Evolutionary conservation across 495 filamentous ascomycete species (phyloP), one percentile per base, ranked within the genome.

Genomic region (Talaromyces borbonicus): DNA sequence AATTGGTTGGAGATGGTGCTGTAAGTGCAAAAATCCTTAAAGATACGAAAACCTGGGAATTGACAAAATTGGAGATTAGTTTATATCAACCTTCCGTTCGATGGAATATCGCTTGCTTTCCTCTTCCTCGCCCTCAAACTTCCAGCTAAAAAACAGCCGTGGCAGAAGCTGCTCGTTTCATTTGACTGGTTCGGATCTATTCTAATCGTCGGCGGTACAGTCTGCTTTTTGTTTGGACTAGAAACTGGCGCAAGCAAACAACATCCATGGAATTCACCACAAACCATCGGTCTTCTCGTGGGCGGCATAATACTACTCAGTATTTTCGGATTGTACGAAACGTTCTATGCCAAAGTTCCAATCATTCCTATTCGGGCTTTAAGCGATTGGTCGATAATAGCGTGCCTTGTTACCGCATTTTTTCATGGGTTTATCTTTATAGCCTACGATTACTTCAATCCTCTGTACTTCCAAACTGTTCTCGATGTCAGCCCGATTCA

Each of bases 221-320:
- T 87, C 25, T 83, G 87, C 69, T 62, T 89, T 46, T 70, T 87
- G 26, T 70, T 86, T 5, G 84, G 78, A 11, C 68, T 89, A n/a
- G 78, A 83, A 56, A 77, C 78, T 44, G 84, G 84, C 24, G 86
- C 84, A 11, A 41, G 38, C 15, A 41, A 41, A 41, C 38, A 41
- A 6, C 38, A 72, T 54, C 25, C 61, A 3, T 85, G 80, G 79
- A 45, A 41, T 16, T 57, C 56, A 0, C 75, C 62, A 59, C 68
- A 61, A 27, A 77, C 72, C 0, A 55, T 81, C 3, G 61, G 73
- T 0, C 78, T 42, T 25, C 39, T 42, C n/a, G 27, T 42, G 1
- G 39, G 12, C 0, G 39, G 39, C 14, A 42, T 42, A 26, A 3
- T 27, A 0, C 14, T 42, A 5, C 68, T 31, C 69, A 62, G 49